Evolutionary conservation across 768 basidiomycete genomes (phyloP).

Genomic region (Boletus subparvulus): DNA sequence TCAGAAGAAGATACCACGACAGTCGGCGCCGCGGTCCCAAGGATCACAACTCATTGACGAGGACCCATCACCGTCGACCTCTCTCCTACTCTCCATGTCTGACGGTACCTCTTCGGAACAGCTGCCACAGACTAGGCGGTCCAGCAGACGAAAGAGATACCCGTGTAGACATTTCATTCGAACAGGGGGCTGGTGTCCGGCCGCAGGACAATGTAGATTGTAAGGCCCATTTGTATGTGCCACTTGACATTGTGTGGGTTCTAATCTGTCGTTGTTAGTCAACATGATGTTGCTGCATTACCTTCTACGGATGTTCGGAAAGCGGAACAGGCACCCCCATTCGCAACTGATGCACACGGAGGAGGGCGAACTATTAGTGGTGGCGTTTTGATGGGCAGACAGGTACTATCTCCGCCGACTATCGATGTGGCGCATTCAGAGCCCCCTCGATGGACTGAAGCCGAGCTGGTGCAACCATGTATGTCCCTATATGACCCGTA

Average conservation of each 20-base stretch:
- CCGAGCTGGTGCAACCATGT: conserved; percentile 33
- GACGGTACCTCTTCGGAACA: conserved; percentile 18
- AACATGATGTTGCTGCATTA: conserved; percentile 22
- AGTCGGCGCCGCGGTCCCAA: conserved; percentile 8
- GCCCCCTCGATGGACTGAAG: conserved; percentile 35
- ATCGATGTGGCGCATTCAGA: background rate
- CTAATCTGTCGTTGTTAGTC: conserved; percentile 8
- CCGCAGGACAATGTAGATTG: conserved; percentile 43
- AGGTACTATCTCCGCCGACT: conserved; percentile 12
- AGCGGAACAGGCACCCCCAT: conserved; percentile 6
- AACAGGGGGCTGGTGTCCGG: conserved; percentile 43
- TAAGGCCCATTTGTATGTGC: conserved; percentile 24
- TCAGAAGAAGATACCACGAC: background rate
- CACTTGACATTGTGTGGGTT: background rate
- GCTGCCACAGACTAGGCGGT: background rate
- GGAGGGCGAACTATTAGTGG: conserved; percentile 25
- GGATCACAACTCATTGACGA: conserved; percentile 17
- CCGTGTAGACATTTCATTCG: conserved; percentile 44
- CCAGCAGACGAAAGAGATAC: conserved; percentile 30
- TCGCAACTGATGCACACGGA: conserved; percentile 1
- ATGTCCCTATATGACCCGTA: conserved; percentile 16
- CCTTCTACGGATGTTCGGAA: conserved; percentile 20
- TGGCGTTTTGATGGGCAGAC: conserved; percentile 22
- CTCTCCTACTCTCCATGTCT: conserved; percentile 26
- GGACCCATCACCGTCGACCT: conserved; percentile 16